These are phyloP conservation scores for Geotrichum histeridarum DNA, from an alignment of 1,139 yeast species.

Conservation along the genomic window DNA sequence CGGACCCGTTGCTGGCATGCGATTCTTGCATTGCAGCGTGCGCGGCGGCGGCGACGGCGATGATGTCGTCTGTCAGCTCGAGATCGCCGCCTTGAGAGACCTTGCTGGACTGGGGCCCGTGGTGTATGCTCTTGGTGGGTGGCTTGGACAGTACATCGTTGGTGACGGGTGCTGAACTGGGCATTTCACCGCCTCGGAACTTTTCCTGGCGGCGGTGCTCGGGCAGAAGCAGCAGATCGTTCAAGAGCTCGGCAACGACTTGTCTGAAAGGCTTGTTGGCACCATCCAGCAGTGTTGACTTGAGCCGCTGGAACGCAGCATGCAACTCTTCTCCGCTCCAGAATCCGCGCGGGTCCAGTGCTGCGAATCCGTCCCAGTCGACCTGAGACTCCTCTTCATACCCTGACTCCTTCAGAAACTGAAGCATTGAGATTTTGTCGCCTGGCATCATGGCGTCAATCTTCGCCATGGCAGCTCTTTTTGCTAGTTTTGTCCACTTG, in stretches of 20 bases:
- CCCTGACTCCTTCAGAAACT: constrained; percentile 47
- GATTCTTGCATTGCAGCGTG: constrained; percentile 9
- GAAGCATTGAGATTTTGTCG: constrained; percentile 53
- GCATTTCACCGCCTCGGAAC: constrained; percentile 1
- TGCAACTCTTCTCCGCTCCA: constrained; percentile 20
- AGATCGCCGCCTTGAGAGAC: neutral
- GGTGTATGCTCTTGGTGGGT: neutral
- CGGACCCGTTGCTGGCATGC: neutral
- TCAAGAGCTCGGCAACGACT: constrained; percentile 11
- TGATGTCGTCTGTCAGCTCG: constrained; percentile 13
- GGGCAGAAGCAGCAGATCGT: constrained; percentile 7
- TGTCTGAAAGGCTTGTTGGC: constrained; percentile 10
- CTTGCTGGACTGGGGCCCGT: no score
- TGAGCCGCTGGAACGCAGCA: constrained; percentile 12
- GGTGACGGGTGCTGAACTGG: neutral
- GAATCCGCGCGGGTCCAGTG: constrained; percentile 33
- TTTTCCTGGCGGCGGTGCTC: constrained; percentile 9
- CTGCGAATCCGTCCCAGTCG: constrained; percentile 60
- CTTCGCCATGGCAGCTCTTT: constrained; percentile 32
- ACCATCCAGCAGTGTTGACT: neutral
- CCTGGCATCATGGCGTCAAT: constrained; percentile 37
- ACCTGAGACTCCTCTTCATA: constrained; percentile 48
- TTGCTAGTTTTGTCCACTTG: constrained; percentile 80
- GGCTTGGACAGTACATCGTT: neutral
- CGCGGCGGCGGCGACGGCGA: constrained; percentile 17